Base-by-base conservation (phyloP, 148 eudicot genomes). In the Camellia japonica region DNA sequence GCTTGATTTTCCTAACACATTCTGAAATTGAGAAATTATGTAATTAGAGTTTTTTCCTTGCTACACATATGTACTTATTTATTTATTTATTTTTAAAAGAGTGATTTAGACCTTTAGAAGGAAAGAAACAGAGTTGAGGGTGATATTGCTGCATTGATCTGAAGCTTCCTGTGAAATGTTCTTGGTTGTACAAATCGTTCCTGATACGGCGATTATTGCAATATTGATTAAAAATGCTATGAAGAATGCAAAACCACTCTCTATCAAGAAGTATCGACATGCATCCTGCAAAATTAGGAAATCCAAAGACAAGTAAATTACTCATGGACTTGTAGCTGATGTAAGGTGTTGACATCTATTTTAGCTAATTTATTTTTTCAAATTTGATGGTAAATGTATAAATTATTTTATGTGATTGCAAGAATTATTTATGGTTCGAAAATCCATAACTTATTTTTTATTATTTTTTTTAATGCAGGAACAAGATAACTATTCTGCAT, bases 161-260 rank as follows among this genome's bases (percentile, higher is more conserved):
- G 80, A 42, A 3, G 76, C 82, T 4, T 75, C 87, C 0, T 79
- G 11, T 1, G 91, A 84, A 15, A 85, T 78, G 49, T 75, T 76
- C 42, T 83, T 18, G 10, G 82, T 81, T 2, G 80, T 52, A 69
- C 99, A 95, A 84, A 92, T 90, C 18, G 97, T 83, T 16, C 91
- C 98, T 2, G 99, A 83, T 4, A 93, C 97, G 23, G 98, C 84
- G n/a, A 95, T 81, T 3, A 95, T 74, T 3, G 97, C 87, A 8
- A 95, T 90, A 62, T 95, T 95, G 60, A 93, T 95, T 73, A 94
- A 74, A 71, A 95, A 90, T 3, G 99, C 97, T 0, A 95, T 81
- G 61, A 93, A 92, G 41, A 95, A 74, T 3, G 99, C 99, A 60
- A 95, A 83, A 47, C 98, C 98, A 65, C 97, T 95, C 88, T 95